A percentile compares a stretch with the other conserved stretches of the same genome.
Conservation (phyloP, 805 yeast genomes). For the Teunomyces stri region DNA sequence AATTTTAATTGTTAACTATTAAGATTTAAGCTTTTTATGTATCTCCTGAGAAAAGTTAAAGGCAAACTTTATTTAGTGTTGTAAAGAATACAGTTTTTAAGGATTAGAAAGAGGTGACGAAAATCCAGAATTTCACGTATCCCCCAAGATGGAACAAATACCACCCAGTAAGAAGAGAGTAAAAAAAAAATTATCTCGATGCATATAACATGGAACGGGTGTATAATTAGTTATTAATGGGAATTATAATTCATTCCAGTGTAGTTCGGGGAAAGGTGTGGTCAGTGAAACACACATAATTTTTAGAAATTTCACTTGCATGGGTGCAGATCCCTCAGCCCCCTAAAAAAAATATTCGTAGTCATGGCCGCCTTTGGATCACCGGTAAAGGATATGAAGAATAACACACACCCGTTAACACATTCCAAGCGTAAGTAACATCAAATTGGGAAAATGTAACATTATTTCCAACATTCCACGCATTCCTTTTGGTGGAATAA, state of each 20-base stretch:
- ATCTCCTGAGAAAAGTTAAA: slow-evolving; percentile 1
- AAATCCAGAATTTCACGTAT: neutral
- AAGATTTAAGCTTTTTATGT: neutral
- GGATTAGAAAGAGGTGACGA: neutral
- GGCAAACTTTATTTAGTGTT: neutral
- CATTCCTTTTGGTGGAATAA: neutral
- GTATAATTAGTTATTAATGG: neutral
- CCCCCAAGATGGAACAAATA: neutral
- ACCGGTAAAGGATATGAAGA: neutral
- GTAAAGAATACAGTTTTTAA: neutral
- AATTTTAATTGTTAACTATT: neutral
- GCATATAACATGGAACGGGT: neutral
- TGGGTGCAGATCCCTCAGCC: slow-evolving; percentile 3
- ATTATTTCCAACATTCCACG: neutral
- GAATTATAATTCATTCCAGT: neutral
- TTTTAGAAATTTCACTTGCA: slow-evolving; percentile 3
- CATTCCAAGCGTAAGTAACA: neutral
- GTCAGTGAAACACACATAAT: neutral
- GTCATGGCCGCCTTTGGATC: slow-evolving; percentile 1
- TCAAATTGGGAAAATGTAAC: neutral
- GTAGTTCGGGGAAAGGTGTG: neutral
- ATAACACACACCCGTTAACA: neutral
- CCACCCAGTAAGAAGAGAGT: neutral
- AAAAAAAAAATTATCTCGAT: neutral
- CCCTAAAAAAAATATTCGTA: neutral